Evolutionary conservation across 2,329 filamentous ascomycete genomes (phyloP).

Genomic region (Cytospora piceae): DNA sequence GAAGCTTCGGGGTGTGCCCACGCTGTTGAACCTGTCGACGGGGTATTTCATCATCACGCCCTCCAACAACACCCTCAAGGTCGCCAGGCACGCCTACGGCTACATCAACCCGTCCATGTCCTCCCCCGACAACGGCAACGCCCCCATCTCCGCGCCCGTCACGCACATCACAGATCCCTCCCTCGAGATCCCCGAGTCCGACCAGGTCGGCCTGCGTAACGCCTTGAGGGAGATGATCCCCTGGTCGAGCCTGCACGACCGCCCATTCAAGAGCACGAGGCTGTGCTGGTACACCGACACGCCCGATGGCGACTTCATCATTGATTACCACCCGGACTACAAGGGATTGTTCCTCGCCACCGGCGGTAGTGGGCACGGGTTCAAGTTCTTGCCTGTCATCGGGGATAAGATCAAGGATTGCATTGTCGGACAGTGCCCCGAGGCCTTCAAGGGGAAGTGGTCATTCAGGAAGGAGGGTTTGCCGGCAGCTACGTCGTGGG

Average conservation of each 20-base stretch:
- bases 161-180: constrained; percentile 54
- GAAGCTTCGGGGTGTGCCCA: constrained; percentile 67
- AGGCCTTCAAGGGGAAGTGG: constrained; percentile 61
- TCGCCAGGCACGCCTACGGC: constrained; percentile 71
- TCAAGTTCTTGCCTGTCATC: constrained; percentile 71
- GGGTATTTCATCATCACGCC: constrained; percentile 80
- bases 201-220: constrained; percentile 61
- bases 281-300: constrained; percentile 82
- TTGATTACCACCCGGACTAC: constrained; percentile 69
- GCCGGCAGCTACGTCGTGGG: constrained; percentile 38
- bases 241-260: constrained; percentile 54
- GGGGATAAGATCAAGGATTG: constrained; percentile 65
- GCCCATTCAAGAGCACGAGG: constrained; percentile 64
- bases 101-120: constrained; percentile 58
- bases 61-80: constrained; percentile 62
- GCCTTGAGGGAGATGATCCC: constrained; percentile 67
- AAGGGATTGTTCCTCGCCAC: constrained; percentile 63
- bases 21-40: constrained; percentile 70
- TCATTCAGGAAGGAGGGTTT: constrained; percentile 63
- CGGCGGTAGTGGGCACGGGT: constrained; percentile 67
- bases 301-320: constrained; percentile 70
- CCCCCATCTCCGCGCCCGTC: constrained; percentile 44
- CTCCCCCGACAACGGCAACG: constrained; percentile 18
- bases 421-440: constrained; percentile 49
- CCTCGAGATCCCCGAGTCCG: constrained; percentile 61